Evolutionary conservation across 495 filamentous ascomycete species (phyloP), one percentile per base, ranked within the genome.

Genomic region (Xylaria palmicola): DNA sequence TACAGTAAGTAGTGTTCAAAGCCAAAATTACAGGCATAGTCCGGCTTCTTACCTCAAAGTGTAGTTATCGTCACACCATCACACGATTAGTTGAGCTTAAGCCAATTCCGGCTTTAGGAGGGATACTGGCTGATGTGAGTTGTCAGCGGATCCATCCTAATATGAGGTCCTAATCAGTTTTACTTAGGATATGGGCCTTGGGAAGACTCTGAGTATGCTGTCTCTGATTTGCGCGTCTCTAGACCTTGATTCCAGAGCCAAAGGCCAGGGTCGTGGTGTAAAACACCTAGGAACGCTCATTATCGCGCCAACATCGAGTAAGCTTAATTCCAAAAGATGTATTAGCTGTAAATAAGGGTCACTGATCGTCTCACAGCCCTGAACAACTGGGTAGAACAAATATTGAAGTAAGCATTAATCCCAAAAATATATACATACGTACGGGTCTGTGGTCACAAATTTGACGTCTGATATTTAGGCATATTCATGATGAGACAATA

Each of bases 161-260:
- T 32, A 30, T n/a, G 9, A 6, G 8, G 0, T 15, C 17, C 24
- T 5, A 19, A 50, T 13, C 5, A 50, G 1, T 15, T 6, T 0
- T 52, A 36, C 39, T 15, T 29, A 75, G 72, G 73, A 75, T 39
- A 74, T 74, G 71, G 71, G 71, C 4, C 57, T 74, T 6, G 70
- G 71, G 12, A 74, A 74, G 53, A 72, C 71, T 6, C 59, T 72
- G 6, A 68, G 43, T 20, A 36, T 56, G 9, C 49, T 72, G 15
- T 50, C 67, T 13, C 43, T 74, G 32, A 60, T 74, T 9, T 63
- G 59, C 36, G 20, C 43, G 3, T 68, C 59, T 30, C 44, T 74
- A 24, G 72, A 71, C 44, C 37, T 39, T 37, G 9, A 39, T 29
- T 48, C 49, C 24, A 45, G 12, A 9, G 26, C 29, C n/a, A 27